Evolutionary conservation across 176 grass and related monocot genomes (phyloP).

Genomic region (Echinochloa phyllopogon): DNA sequence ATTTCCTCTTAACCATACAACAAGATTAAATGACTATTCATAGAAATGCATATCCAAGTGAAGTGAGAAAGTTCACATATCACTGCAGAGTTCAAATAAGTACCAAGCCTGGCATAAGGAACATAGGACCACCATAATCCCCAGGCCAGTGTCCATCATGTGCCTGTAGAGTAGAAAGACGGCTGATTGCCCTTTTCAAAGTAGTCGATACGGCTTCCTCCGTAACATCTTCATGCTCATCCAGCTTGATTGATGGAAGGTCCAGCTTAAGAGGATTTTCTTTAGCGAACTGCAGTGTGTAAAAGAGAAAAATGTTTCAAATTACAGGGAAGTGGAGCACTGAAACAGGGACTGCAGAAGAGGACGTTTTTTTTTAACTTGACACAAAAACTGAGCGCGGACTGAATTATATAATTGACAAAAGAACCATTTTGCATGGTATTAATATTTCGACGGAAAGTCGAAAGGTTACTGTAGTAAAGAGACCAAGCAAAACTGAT

Average conservation of each 20-base stretch:
- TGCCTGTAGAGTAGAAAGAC: constrained; percentile 73
- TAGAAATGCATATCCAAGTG: not conserved
- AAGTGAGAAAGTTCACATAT: constrained; percentile 13
- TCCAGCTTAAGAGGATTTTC: constrained; percentile 71
- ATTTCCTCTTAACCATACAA: not conserved
- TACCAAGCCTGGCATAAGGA: constrained; percentile 91
- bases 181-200: constrained; percentile 68
- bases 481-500: no score
- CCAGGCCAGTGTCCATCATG: constrained; percentile 92
- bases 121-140: constrained; percentile 91
- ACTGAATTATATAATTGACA: no score
- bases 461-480: no score
- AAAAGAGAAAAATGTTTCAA: constrained; percentile 14
- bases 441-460: not conserved
- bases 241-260: constrained; percentile 61
- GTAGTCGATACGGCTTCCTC: constrained; percentile 61
- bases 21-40: not conserved
- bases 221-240: constrained; percentile 73
- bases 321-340: not conserved
- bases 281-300: constrained; percentile 68
- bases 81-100: not conserved
- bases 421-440: not conserved
- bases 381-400: not conserved
- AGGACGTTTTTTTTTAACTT: not conserved
- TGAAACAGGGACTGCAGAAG: not conserved